phyloP scores from a whole-genome alignment of 345 rosid genomes.

The Erucastrum elatum region DNA sequence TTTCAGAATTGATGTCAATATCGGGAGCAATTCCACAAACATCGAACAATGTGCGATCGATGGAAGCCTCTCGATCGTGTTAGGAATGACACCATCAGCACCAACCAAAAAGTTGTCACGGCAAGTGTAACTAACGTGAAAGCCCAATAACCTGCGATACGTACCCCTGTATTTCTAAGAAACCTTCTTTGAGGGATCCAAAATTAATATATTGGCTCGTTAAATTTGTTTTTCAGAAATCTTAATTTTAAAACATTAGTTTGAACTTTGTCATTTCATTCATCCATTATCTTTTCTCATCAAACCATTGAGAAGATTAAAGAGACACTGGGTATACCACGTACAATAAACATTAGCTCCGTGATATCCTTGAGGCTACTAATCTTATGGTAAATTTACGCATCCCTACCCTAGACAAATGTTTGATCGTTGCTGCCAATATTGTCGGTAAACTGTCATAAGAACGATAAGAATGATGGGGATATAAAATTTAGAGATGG shows the following conservation, averaged over 20 bases:
- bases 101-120: background rate
- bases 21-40: background rate
- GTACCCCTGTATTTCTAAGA: background rate
- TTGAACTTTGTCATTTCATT: background rate
- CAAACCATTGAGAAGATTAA: background rate
- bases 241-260: background rate
- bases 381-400: background rate
- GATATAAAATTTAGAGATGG: background rate
- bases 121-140: background rate
- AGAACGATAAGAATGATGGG: background rate
- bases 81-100: background rate
- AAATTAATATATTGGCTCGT: background rate
- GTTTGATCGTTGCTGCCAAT: background rate
- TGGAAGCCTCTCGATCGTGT: background rate
- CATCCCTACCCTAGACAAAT: background rate
- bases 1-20: background rate
- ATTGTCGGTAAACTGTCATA: background rate
- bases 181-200: background rate
- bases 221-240: background rate
- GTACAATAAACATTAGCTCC: background rate
- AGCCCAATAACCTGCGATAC: background rate
- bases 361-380: background rate
- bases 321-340: background rate
- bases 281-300: background rate
- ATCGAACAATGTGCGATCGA: background rate